These are phyloP conservation scores for Raphanus raphanistrum DNA, from an alignment of 345 rosid species.

Conservation along the genomic window DNA sequence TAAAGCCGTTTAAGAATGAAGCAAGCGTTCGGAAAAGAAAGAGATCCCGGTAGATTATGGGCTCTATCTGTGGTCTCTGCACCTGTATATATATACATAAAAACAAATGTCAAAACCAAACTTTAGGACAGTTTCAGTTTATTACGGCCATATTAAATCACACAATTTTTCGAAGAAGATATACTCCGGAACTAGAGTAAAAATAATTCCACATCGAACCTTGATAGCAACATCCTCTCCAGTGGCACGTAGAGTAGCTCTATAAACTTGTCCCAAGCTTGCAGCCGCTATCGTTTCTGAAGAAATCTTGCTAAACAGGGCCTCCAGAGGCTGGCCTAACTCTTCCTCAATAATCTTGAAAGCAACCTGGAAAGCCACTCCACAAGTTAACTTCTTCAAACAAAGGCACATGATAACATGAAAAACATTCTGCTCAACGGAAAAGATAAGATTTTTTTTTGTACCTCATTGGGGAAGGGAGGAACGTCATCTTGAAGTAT, in stretches of 20 bases:
- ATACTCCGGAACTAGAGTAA: neutral
- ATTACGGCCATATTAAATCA: neutral
- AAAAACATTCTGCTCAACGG: neutral
- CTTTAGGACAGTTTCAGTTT: neutral
- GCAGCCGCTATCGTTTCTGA: constrained; percentile 92
- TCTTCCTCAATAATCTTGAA: constrained; percentile 92
- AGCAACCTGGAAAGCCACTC: constrained; percentile 61
- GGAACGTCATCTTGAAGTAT: constrained; percentile 98
- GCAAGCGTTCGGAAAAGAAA: constrained; percentile 94
- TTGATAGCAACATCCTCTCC: constrained; percentile 98
- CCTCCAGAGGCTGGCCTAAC: constrained; percentile 84
- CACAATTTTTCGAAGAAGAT: constrained; percentile 19
- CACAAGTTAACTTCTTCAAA: constrained; percentile 28
- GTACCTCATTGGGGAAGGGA: constrained; percentile 85
- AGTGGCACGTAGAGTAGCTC: constrained; percentile 81
- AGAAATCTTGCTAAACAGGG: constrained; percentile 81
- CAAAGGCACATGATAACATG: constrained; percentile 10
- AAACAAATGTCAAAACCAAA: neutral
- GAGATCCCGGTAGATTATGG: constrained; percentile 89
- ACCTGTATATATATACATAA: constrained; percentile 56
- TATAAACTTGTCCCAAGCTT: constrained; percentile 94
- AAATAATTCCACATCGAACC: constrained; percentile 41
- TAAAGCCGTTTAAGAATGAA: constrained; percentile 86
- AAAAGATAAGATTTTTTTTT: neutral
- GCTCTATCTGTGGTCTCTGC: constrained; percentile 89